Conservation (phyloP, 1,284 basidiomycete genomes). For the Trametes pubescens region DNA sequence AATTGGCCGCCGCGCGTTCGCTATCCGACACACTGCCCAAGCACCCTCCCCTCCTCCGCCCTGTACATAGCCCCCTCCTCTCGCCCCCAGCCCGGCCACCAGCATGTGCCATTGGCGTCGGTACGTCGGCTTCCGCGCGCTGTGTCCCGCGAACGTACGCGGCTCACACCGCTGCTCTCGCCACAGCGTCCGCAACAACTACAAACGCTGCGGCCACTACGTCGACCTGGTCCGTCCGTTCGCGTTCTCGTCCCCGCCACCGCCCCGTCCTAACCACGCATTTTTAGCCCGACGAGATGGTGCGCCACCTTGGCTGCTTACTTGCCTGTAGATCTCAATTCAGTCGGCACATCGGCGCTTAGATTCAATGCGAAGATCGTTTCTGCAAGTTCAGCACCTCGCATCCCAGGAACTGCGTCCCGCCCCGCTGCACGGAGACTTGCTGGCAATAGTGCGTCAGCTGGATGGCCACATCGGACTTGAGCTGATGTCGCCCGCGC, state of each 20-base stretch:
- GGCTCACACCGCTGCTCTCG: conserved; percentile 21
- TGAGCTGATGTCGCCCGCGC: conserved; percentile 31
- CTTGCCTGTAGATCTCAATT: conserved; percentile 34
- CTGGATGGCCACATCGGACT: conserved; percentile 7
- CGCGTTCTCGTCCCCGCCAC: conserved; percentile 19
- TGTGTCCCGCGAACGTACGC: conserved; percentile 6
- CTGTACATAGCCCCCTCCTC: conserved; percentile 28
- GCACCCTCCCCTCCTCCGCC: conserved; percentile 32
- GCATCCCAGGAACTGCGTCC: conserved; percentile 67
- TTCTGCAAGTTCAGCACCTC: conserved; percentile 74
- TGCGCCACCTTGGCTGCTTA: conserved; percentile 40
- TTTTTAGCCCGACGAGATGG: conserved; percentile 64
- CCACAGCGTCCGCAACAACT: conserved; percentile 63
- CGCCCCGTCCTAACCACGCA: conserved; percentile 28
- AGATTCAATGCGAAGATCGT: conserved; percentile 67
- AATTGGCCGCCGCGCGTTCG: conserved; percentile 29
- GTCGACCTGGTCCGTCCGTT: conserved; percentile 57
- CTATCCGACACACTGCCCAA: conserved; percentile 25
- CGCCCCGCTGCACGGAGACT: conserved; percentile 62
- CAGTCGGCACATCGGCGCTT: conserved; percentile 34
- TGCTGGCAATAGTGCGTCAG: conserved; percentile 80
- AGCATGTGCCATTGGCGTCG: conserved; percentile 69
- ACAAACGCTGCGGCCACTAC: conserved; percentile 62
- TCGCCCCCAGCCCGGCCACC: conserved; percentile 15
- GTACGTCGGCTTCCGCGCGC: conserved; percentile 45